A percentile compares a stretch with the other conserved stretches of the same genome.
These are phyloP conservation scores for Tulasnella sp. DNA, from an alignment of 768 basidiomycete species.

Conservation along the genomic window DNA sequence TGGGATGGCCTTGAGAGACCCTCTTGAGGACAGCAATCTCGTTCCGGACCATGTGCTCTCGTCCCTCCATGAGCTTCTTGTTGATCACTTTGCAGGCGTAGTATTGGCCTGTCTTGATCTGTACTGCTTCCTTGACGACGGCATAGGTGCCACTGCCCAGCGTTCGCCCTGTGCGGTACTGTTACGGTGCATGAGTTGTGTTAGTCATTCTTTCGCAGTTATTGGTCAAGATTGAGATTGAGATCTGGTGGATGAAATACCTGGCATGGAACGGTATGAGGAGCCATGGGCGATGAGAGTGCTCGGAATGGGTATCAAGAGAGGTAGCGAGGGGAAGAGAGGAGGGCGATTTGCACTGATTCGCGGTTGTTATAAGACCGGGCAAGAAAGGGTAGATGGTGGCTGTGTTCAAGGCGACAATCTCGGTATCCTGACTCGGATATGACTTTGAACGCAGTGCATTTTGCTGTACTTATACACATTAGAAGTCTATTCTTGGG, in stretches of 20 bases:
- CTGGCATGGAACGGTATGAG: slow-evolving; percentile 18
- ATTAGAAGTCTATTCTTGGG: no score
- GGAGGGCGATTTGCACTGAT: not conserved
- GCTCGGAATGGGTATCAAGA: not conserved
- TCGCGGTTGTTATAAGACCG: no score
- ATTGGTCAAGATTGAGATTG: not conserved
- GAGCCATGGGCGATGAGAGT: slow-evolving; percentile 3
- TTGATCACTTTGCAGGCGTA: slow-evolving; percentile 99
- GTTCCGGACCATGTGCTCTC: slow-evolving; percentile 97
- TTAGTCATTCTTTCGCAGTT: not conserved
- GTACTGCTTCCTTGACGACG: slow-evolving; percentile 90
- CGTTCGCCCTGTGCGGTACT: slow-evolving; percentile 84
- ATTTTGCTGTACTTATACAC: no score
- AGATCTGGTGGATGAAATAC: not conserved
- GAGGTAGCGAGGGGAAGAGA: not conserved
- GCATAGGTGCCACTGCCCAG: slow-evolving; percentile 90
- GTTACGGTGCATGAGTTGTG: not conserved
- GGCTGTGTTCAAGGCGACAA: no score
- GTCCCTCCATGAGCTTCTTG: slow-evolving; percentile 97
- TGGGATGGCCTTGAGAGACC: slow-evolving; percentile 78
- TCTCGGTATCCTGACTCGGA: no score
- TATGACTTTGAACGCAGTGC: no score
- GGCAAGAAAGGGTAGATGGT: no score
- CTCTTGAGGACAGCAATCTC: slow-evolving; percentile 93
- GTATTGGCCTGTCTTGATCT: slow-evolving; percentile 85